Conservation (phyloP, 495 filamentous ascomycete species). For the Hypoxylon lienhwacheense region DNA sequence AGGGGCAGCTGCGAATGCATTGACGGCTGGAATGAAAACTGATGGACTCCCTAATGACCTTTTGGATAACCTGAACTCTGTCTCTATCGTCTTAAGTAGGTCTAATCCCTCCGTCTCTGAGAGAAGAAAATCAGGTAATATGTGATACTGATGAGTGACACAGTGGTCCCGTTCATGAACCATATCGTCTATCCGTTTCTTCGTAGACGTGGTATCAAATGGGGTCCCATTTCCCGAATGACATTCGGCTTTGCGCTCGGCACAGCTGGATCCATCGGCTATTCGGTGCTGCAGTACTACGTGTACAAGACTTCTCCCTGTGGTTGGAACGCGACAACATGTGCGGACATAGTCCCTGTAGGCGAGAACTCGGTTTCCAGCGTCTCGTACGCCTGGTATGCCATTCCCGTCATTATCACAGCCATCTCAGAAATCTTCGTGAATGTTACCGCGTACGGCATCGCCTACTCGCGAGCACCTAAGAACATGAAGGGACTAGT, state of each 20-base stretch:
- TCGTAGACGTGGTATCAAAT: slow-evolving; percentile 62
- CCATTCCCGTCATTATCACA: slow-evolving; percentile 50
- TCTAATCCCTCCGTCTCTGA: background rate
- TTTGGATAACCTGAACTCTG: slow-evolving; percentile 71
- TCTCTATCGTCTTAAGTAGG: slow-evolving; percentile 65
- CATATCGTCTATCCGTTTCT: slow-evolving; percentile 68
- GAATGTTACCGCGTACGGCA: slow-evolving; percentile 68
- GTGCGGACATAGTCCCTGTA: slow-evolving; percentile 40
- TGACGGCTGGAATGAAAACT: slow-evolving; percentile 63
- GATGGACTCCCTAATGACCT: slow-evolving; percentile 71
- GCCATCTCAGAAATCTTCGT: slow-evolving; percentile 70
- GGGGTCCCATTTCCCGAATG: slow-evolving; percentile 72
- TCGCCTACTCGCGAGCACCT: slow-evolving; percentile 69
- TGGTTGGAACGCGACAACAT: slow-evolving; percentile 48
- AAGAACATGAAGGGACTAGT: slow-evolving; percentile 58
- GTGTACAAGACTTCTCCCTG: slow-evolving; percentile 64
- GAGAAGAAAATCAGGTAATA: background rate
- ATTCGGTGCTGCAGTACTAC: slow-evolving; percentile 69
- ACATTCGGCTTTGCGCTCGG: slow-evolving; percentile 69
- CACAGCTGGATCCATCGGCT: slow-evolving; percentile 61
- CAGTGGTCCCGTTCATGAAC: slow-evolving; percentile 69
- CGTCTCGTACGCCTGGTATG: slow-evolving; percentile 47
- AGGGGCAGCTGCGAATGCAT: slow-evolving; percentile 51
- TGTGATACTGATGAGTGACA: slow-evolving; percentile 17
- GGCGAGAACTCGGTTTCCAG: slow-evolving; percentile 48